Base-by-base conservation (phyloP, 2,329 filamentous ascomycete species). In the Corinectria fuckeliana region DNA sequence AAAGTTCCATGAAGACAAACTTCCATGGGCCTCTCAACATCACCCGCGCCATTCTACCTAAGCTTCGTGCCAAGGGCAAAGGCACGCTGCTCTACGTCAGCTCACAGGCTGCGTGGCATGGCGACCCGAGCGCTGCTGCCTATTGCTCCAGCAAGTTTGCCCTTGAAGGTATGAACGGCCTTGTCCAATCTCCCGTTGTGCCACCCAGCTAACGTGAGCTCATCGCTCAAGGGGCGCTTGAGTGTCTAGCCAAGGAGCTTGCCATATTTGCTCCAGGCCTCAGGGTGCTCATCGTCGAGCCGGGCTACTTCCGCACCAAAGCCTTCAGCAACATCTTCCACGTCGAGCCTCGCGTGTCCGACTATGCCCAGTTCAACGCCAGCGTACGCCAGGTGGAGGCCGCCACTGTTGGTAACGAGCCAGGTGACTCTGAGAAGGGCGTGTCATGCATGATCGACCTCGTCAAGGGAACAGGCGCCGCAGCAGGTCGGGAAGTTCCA, bases 401-500 rank as follows among this genome's bases (percentile, higher is more conserved):
- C 6, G 34, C 34, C n/a, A 38, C 42, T 18, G 20, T 26, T 28
- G 23, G 42, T n/a, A 38, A 38, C 8, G 34, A 38, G 9, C 34
- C 42, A 28, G 82, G 83, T 3, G 82, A 86, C 58, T 79, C 82
- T 3, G 62, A 63, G 0, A 82, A 85, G 67, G 83, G 76, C 3
- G 81, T 80, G 1, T 72, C 77, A 20, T 77, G 77, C 0, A 84
- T 85, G 74, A 84, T 85, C 63, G 81, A 87, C 51, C 67, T 87
- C 14, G 83, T 82, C 1, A 75, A 81, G 11, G 78, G 84, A 13
- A 82, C 81, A 3, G 74, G 73, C 0, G 52, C 72, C n/a, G 73
- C 63, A 1, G 66, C 61, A 2, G 75, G 74, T 0, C 74, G 57
- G 42, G 51, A 41, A 0, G 26, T 75, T 2, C 85, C 84, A 3